Evolutionary conservation across 2,329 filamentous ascomycete genomes (phyloP).

Genomic region (Helotiales sp.): DNA sequence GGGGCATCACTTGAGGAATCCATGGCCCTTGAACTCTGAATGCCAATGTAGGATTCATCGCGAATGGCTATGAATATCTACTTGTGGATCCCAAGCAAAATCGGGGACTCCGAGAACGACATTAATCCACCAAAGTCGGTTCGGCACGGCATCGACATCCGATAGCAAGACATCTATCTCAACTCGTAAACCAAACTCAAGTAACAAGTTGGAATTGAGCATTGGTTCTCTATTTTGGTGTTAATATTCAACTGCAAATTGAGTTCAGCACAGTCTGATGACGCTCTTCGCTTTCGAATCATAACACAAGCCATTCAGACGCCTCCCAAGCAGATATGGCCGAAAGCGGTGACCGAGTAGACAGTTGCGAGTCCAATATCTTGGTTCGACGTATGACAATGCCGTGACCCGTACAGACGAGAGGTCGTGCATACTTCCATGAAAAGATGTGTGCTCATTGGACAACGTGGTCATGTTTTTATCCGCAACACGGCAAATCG

Average conservation of each 20-base stretch:
- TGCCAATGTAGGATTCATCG: background rate
- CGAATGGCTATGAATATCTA: background rate
- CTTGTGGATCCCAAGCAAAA: background rate
- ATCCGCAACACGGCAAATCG: slow-evolving; percentile 17
- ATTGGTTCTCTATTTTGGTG: background rate
- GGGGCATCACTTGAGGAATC: background rate
- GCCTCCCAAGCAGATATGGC: background rate
- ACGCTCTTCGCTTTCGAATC: background rate
- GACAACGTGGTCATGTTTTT: slow-evolving; percentile 13
- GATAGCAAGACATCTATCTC: background rate
- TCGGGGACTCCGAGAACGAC: background rate
- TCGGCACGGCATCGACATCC: background rate
- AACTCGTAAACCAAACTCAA: background rate
- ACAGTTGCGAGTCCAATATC: slow-evolving; percentile 1
- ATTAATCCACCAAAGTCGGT: background rate
- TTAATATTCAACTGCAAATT: background rate
- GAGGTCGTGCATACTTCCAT: slow-evolving; percentile 14
- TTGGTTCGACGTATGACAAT: slow-evolving; percentile 11
- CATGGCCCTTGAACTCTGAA: background rate
- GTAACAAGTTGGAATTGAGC: background rate
- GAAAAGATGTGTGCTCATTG: slow-evolving; percentile 12
- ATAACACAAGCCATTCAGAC: background rate
- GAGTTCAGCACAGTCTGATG: background rate
- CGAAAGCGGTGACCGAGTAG: slow-evolving; percentile 1
- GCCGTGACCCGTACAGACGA: slow-evolving; percentile 6